phyloP scores from a whole-genome alignment of 345 rosid species.

The Citrus sp. region DNA sequence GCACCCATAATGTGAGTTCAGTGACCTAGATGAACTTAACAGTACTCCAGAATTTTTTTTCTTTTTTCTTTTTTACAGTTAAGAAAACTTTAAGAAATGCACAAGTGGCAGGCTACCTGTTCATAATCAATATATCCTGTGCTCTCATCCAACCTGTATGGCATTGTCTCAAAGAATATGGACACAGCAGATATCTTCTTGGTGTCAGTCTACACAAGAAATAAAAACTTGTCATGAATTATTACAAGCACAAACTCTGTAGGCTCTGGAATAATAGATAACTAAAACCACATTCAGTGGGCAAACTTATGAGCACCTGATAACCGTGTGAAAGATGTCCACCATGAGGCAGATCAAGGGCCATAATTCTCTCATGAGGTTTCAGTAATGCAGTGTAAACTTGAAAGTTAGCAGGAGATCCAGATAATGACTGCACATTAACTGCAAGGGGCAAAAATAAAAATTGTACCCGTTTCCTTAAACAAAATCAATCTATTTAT shows the following conservation, averaged over 20 bases:
- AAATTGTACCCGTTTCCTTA: constrained; percentile 13
- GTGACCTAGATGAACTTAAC: background rate
- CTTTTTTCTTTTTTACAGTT: background rate
- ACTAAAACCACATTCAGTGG: background rate
- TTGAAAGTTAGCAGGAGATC: constrained; percentile 96
- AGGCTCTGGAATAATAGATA: background rate
- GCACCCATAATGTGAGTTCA: background rate
- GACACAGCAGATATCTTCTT: constrained; percentile 97
- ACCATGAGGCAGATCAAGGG: constrained; percentile 96
- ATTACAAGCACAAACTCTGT: background rate
- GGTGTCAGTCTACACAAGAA: constrained; percentile 70
- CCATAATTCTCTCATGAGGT: constrained; percentile 98
- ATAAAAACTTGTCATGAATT: constrained; percentile 2
- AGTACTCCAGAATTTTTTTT: background rate
- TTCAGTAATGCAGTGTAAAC: constrained; percentile 84
- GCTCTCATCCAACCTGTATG: constrained; percentile 85
- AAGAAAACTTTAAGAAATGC: background rate
- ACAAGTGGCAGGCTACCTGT: constrained; percentile 50
- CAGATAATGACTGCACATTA: constrained; percentile 92
- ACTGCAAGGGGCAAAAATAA: constrained; percentile 43
- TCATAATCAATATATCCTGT: constrained; percentile 93
- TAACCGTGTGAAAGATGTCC: constrained; percentile 99
- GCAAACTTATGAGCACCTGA: constrained; percentile 53
- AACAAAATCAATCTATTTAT: background rate
- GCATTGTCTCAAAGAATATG: constrained; percentile 95